A percentile compares a stretch with the other conserved stretches of the same genome.
Evolutionary conservation across 176 grass and related monocot genomes (phyloP).

Genomic region (bread wheat (Triticum aestivum)): DNA sequence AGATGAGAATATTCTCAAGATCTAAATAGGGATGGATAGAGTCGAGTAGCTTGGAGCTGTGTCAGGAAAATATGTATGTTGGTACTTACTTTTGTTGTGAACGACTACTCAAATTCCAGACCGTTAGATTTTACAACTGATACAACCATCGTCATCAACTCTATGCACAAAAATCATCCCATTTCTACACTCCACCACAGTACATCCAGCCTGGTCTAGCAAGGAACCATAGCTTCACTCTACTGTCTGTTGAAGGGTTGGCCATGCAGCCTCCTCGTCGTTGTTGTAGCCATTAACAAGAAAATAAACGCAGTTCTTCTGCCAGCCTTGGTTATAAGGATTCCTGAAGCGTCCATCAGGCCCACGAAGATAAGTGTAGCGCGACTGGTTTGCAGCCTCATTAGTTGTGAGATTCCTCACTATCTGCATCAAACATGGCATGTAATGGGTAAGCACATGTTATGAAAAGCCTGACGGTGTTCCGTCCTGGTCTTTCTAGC

Average conservation of each 20-base stretch:
- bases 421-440: slow-evolving; percentile 48
- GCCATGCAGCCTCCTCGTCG: slow-evolving; percentile 81
- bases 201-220: not conserved
- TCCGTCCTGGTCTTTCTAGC: slow-evolving; percentile 6
- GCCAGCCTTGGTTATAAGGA: slow-evolving; percentile 75
- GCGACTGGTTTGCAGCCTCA: slow-evolving; percentile 66
- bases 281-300: slow-evolving; percentile 63
- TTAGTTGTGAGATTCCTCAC: slow-evolving; percentile 85
- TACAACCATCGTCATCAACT: not conserved
- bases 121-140: not conserved
- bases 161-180: not conserved
- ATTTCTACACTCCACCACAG: not conserved
- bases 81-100: not conserved
- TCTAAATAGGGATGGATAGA: not conserved
- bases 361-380: slow-evolving; percentile 80
- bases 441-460: slow-evolving; percentile 3
- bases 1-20: not conserved
- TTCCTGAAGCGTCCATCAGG: slow-evolving; percentile 84
- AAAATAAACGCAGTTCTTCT: slow-evolving; percentile 76
- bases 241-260: slow-evolving; percentile 70
- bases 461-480: slow-evolving; percentile 8
- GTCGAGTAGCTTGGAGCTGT: not conserved
- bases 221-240: slow-evolving; percentile 27
- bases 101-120: not conserved
- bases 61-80: not conserved